Conservation (phyloP, 1,284 basidiomycete species). For the Athelia psychrophila region DNA sequence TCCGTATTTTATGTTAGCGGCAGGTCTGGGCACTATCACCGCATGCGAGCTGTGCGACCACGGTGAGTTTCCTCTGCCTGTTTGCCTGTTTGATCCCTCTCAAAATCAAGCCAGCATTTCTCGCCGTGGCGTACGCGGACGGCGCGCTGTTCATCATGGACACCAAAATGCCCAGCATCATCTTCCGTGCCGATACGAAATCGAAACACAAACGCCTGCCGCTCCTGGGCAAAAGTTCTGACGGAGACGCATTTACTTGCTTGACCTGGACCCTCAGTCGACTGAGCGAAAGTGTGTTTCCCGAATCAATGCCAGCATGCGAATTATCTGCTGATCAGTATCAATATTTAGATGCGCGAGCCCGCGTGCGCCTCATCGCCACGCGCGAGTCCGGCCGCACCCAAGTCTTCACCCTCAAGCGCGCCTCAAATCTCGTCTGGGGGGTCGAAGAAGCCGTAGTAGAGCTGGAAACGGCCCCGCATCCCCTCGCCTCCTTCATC, state of each 20-base stretch:
- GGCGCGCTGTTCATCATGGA: constrained; percentile 66
- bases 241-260: constrained; percentile 43
- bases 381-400: constrained; percentile 57
- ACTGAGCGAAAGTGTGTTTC: constrained; percentile 44
- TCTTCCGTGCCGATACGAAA: constrained; percentile 34
- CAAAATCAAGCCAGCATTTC: constrained; percentile 51
- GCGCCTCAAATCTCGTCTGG: constrained; percentile 44
- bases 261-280: constrained; percentile 68
- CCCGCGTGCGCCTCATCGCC: constrained; percentile 62
- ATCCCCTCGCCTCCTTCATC: constrained; percentile 55
- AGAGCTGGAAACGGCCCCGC: constrained; percentile 50
- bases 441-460: constrained; percentile 34
- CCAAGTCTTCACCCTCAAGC: constrained; percentile 54
- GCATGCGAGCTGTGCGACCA: constrained; percentile 66
- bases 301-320: background rate
- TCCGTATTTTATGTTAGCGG: constrained; percentile 61
- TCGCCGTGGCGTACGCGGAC: constrained; percentile 64
- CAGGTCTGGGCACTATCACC: constrained; percentile 46
- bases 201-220: constrained; percentile 30
- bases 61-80: constrained; percentile 40
- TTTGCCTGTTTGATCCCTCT: background rate
- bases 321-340: background rate
- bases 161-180: constrained; percentile 67
- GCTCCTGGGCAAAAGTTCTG: constrained; percentile 24
- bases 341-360: constrained; percentile 40